Evolutionary conservation across 257 asterid genomes (phyloP), one percentile per base, ranked within the genome.

Genomic region (Linderniella brevidens): DNA sequence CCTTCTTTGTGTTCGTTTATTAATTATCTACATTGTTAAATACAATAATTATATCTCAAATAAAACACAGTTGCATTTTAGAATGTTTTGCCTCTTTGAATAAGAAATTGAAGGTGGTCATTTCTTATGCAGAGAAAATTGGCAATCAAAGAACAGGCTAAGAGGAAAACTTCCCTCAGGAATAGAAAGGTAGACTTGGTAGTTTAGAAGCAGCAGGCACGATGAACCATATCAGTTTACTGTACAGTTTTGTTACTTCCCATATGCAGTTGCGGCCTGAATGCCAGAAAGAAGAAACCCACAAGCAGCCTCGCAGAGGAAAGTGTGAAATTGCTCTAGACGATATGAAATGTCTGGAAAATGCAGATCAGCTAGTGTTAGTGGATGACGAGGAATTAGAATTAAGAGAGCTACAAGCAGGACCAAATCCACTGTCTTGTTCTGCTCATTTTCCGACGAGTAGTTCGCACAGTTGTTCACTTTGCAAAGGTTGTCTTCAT

Each of bases 381-480:
- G 48, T 69, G 55, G 99, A 90, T 67, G 99, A 90, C 50, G 99
- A 90, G 72, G 99, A 85, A 59, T 70, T 90, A 58, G 96, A 90
- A 71, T 81, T 90, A 55, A 69, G 73, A 68, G 96, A 90, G 65
- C 57, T 77, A 58, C 92, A 69, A 67, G 78, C 71, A 35, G 94
- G 93, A 58, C 79, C 94, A 29, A 85, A 73, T 62, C 77, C 96
- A 16, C 59, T 85, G 46, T 66, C 81, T 37, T 90, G 94, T 65
- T 75, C 79, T 56, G 71, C 74, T 14, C 99, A 90, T 79, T 73
- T 85, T 50, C 55, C 74, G 19, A 57, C 69, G 45, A 79, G 54
- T 62, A 88, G 80, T 49, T 65, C 79, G 53, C 88, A 57, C 62
- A 75, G 88, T 32, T 90, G 99, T 70, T 72, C 99, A 48, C 92